Evolutionary conservation across 768 basidiomycete genomes (phyloP), one percentile per base, ranked within the genome.

Genomic region (Amanita muscaria): DNA sequence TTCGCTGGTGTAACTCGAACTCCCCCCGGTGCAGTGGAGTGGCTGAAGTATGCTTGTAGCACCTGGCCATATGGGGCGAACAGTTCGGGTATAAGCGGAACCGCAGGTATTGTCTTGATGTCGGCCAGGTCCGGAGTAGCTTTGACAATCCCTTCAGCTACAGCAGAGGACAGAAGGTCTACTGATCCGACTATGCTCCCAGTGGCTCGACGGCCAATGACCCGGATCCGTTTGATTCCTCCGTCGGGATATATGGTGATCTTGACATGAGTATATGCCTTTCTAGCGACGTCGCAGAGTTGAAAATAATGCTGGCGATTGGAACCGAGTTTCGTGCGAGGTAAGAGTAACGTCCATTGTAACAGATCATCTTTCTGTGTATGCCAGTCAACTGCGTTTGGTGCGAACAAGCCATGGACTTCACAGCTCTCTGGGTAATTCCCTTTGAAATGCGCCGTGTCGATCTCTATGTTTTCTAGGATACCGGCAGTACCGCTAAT

Each of bases 361-460:
- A 73, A 64, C 38, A 73, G 67, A 25, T 66, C 60, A 27, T 57
- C 56, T 0, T 61, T 50, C 43, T 58, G 58, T 33, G 57, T 57
- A 46, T 59, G 54, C 60, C 67, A 67, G 51, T 71, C 67, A 38
- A 68, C 51, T 42, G 67, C 59, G 38, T 51, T 54, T 18, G 58
- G 52, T 33, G 53, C 59, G 51, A 51, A 76, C 58, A 60, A 63
- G 11, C 78, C 90, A 57, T 85, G 80, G 15, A 93, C 56, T 54
- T 91, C 88, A 58, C 83, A 87, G 48, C 80, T 83, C 55, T 89
- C 83, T 8, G 94, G 94, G 57, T 88, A 97, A 61, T 97, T 97
- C 18, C 94, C 96, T 59, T 87, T 89, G 67, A 96, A 98, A 67
- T 93, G 83, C 3, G 84, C 80, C 0, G 96, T 98, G 62, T 99